Base-by-base conservation (phyloP, 1,284 basidiomycete genomes). In the Rhodotorula glutinis region DNA sequence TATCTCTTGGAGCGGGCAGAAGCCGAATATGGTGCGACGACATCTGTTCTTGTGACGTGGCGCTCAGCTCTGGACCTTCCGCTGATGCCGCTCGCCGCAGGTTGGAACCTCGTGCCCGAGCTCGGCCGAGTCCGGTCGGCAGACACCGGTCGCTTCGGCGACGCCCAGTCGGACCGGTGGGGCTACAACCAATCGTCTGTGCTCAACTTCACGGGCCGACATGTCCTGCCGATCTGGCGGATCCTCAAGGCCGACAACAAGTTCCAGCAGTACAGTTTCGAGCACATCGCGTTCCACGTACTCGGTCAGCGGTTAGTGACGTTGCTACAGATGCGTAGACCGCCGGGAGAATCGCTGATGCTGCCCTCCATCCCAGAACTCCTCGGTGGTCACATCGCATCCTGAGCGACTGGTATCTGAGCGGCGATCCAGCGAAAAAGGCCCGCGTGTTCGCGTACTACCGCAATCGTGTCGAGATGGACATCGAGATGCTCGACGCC, bases 221-320 rank as follows among this genome's bases (percentile, higher is more conserved):
- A 98, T 77, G 88, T 94, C 43, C 82, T 98, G 57, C 96, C 97
- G 73, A 81, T 93, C 19, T 97, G 93, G 94, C 83, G 93, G 56
- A 85, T 97, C 62, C 90, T 98, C 84, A 87, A 92, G 41, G 85
- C 87, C 1, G 94, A 98, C 74, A 85, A 89, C 62, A 87, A 84
- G 13, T 80, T 98, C 63, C 86, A 84, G 51, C 86, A 85, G 65
- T 94, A 98, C 78, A 87, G 90, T 0, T 90, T 97, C 72, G 95
- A 98, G 80, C 93, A 95, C 75, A 87, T 92, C 0, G 89, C 83
- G 0, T 93, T 91, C 74, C 86, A 93, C 73, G 76, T 92, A 14
- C 81, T 97, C 11, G 84, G 83, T 44, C 82, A 82, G 77, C 82
- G 92, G 91, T 91, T 62, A 59, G 79, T 38, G 8, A 21, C n/a